Evolutionary conservation across 495 filamentous ascomycete genomes (phyloP).

Genomic region (Hypoxylon cercidicola): DNA sequence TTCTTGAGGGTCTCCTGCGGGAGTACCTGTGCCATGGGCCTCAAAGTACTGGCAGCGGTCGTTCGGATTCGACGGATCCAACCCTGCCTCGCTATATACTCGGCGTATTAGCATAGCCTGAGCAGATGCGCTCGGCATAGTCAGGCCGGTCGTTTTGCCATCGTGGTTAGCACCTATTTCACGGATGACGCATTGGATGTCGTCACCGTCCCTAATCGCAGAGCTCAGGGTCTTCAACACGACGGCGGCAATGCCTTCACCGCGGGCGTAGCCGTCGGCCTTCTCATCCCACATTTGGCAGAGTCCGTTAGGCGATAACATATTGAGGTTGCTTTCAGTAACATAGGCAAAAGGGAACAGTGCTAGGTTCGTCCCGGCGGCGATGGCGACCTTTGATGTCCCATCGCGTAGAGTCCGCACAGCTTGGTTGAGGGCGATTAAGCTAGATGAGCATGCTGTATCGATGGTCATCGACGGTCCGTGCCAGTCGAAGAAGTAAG

Average conservation of each 20-base stretch:
- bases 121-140: constrained; percentile 32
- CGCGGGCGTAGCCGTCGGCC: constrained; percentile 72
- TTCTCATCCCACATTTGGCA: constrained; percentile 57
- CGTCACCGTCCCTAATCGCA: constrained; percentile 53
- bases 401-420: constrained; percentile 57
- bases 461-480: constrained; percentile 59
- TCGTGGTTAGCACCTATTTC: constrained; percentile 61
- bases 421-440: constrained; percentile 63
- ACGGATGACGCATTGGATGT: constrained; percentile 64
- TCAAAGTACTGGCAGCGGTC: constrained; percentile 55
- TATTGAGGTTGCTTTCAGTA: constrained; percentile 29
- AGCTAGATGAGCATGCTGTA: constrained; percentile 64
- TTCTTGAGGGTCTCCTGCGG: constrained; percentile 64
- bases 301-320: constrained; percentile 46
- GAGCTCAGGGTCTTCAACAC: constrained; percentile 62
- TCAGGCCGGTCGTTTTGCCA: constrained; percentile 32
- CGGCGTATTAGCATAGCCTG: constrained; percentile 45
- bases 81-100: too few relatives aligned
- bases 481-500: constrained; percentile 58
- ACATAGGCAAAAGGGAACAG: constrained; percentile 31
- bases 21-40: constrained; percentile 66
- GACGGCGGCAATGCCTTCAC: constrained; percentile 64
- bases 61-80: too few relatives aligned
- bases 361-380: constrained; percentile 48
- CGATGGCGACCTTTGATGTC: constrained; percentile 51